These are phyloP conservation scores for Leucosporidium scottii DNA, from an alignment of 768 basidiomycete genomes.

Conservation along the genomic window DNA sequence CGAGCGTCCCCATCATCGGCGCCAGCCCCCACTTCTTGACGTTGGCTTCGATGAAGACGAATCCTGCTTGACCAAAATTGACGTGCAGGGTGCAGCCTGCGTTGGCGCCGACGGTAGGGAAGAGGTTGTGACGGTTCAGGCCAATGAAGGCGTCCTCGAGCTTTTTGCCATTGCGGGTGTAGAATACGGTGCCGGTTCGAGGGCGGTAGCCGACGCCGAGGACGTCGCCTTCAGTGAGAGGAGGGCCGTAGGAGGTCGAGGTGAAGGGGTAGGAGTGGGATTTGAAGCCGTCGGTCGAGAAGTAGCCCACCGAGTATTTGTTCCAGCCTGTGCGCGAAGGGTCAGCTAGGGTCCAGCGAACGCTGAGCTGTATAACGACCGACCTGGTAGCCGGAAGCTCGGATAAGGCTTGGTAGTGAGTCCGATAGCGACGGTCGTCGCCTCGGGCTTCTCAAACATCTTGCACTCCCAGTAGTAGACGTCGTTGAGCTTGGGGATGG, in stretches of 20 bases:
- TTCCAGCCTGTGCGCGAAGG: conserved; percentile 58
- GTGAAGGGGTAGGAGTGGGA: conserved; percentile 96
- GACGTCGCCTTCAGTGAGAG: conserved; percentile 87
- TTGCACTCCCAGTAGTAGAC: conserved; percentile 99
- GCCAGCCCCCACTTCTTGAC: conserved; percentile 99
- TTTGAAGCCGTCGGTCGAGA: conserved; percentile 84
- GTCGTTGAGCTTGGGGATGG: conserved; percentile 93
- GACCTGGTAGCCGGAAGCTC: conserved; percentile 64
- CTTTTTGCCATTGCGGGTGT: conserved; percentile 94
- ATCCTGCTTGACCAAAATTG: conserved; percentile 94
- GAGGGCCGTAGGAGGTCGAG: conserved; percentile 68
- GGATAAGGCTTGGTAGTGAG: conserved; percentile 97
- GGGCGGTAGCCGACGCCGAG: conserved; percentile 94
- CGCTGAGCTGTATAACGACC: neutral
- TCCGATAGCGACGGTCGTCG: conserved; percentile 84
- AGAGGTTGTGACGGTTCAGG: conserved; percentile 81
- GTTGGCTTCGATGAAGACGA: conserved; percentile 98
- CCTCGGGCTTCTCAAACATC: conserved; percentile 89
- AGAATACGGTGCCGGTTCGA: conserved; percentile 95
- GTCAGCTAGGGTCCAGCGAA: neutral
- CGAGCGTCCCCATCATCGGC: conserved; percentile 91
- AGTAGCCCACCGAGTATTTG: conserved; percentile 86
- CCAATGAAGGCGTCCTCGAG: conserved; percentile 93
- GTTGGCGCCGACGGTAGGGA: conserved; percentile 93
- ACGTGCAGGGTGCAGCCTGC: conserved; percentile 95